phyloP scores from a whole-genome alignment of 2,329 filamentous ascomycete genomes.

The Ophiostoma australiae region DNA sequence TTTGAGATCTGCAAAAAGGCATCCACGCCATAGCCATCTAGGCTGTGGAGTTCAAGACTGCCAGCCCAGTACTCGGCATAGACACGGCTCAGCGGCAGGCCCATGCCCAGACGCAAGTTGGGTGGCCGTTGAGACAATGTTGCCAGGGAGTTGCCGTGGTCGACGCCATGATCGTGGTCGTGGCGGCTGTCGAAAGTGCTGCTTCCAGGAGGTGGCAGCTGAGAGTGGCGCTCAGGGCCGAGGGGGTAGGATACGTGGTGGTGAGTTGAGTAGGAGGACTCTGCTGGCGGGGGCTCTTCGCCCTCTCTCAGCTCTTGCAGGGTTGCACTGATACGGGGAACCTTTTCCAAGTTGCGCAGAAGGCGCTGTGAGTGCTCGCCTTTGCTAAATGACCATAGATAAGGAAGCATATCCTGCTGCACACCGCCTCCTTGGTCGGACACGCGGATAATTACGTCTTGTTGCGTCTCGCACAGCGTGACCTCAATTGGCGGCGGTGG shows the following conservation, averaged over 20 bases:
- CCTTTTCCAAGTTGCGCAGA: conserved; percentile 77
- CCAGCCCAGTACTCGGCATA: conserved; percentile 99
- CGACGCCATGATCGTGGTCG: conserved; percentile 34
- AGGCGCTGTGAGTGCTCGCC: conserved; percentile 72
- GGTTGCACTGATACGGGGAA: conserved; percentile 88
- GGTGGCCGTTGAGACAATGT: conserved; percentile 78
- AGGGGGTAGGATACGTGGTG: conserved; percentile 12
- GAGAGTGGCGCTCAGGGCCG: conserved; percentile 28
- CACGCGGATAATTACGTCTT: conserved; percentile 93
- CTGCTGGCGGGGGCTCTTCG: conserved; percentile 28
- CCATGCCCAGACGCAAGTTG: conserved; percentile 84
- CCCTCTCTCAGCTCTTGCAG: conserved; percentile 71
- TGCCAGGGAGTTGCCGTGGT: conserved; percentile 60
- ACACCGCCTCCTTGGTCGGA: conserved; percentile 95
- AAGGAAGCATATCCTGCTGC: conserved; percentile 74
- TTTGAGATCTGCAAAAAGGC: conserved; percentile 95
- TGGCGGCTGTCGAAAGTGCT: conserved; percentile 25
- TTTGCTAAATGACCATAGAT: conserved; percentile 96
- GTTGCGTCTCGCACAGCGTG: conserved; percentile 85
- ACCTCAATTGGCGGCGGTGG: conserved; percentile 83
- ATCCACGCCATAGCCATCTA: conserved; percentile 94
- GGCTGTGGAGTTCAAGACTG: conserved; percentile 79
- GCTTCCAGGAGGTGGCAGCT: conserved; percentile 25
- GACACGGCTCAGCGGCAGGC: conserved; percentile 84
- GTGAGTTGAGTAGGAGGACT: neutral